phyloP scores from a whole-genome alignment of 768 basidiomycete species.

The Steccherinum ochraceum region DNA sequence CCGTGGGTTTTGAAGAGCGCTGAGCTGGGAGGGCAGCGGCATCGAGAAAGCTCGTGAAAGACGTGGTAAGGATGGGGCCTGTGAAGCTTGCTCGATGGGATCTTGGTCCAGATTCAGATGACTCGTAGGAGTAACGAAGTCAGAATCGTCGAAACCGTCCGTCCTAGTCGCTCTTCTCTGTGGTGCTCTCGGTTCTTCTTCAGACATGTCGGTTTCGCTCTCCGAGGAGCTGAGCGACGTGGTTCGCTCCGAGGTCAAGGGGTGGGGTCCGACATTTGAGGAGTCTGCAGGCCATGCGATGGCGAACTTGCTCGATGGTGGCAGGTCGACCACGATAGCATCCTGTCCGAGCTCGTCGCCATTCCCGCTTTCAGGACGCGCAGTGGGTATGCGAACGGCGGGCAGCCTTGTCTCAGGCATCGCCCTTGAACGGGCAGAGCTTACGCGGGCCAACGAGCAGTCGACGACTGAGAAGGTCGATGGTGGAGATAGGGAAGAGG shows the following conservation, averaged over 20 bases:
- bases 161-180: conserved; percentile 10
- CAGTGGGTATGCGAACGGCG: conserved; percentile 45
- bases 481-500: conserved; percentile 2
- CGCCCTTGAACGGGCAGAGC: conserved; percentile 10
- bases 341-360: conserved; percentile 36
- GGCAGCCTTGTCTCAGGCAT: conserved; percentile 32
- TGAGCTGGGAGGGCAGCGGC: conserved; percentile 77
- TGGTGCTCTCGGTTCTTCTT: conserved; percentile 28
- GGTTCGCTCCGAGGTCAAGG: conserved; percentile 32
- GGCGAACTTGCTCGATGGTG: conserved; percentile 50
- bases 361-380: conserved; percentile 32
- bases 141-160: conserved; percentile 22
- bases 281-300: conserved; percentile 51
- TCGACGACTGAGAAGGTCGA: conserved; percentile 1
- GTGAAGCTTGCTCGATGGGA: conserved; percentile 24
- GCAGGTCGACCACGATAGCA: conserved; percentile 37
- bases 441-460: conserved; percentile 12
- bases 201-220: conserved; percentile 44
- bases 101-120: conserved; percentile 24
- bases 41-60: conserved; percentile 74
- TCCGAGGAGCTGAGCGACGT: conserved; percentile 42
- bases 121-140: conserved; percentile 26
- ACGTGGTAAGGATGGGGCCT: conserved; percentile 35
- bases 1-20: conserved; percentile 65
- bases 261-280: conserved; percentile 32